Evolutionary conservation across 2,329 filamentous ascomycete species (phyloP), one percentile per base, ranked within the genome.

Genomic region (Escovopsis sp.): DNA sequence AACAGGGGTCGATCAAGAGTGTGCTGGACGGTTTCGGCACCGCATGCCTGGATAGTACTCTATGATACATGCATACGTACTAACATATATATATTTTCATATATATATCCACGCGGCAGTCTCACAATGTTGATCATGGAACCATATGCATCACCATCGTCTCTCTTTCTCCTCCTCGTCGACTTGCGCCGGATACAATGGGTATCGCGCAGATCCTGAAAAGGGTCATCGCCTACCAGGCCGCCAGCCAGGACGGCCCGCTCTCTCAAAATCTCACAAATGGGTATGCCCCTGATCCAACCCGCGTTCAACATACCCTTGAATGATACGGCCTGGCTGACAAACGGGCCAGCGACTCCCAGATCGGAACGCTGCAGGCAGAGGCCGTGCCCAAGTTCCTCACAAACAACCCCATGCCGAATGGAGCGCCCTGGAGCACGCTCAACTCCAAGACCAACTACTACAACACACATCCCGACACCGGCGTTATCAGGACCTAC

Each of bases 401-500:
- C 12, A 61, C 53, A 5, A 63, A 70, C 53, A 72, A 72, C 47
- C 67, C 70, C 18, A 52, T 69, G 2, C 66, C 67, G 0, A 60
- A 66, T 46, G 69, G 68, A 4, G 66, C 53, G 39, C 73, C 74
- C 2, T 77, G 74, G 74, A 72, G 70, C 26, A 53, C 50, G 4
- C 55, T 60, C 36, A 64, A 61, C 15, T 55, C 63, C 30, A 53
- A 53, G 6, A 72, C 66, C 42, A 72, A 76, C 54, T 73, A 72
- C 38, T 72, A 72, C 47, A 55, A 58, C 3, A 56, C 64, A 4
- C 58, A 59, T 28, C 73, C 73, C 1, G 57, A 61, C 32, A 78
- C 75, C 0, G 70, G 73, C 11, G 66, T 75, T 2, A 73, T 70
- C 19, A 61, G 75, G 10, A 62, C 63, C 34, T 77, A 75, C 48